Evolutionary conservation across 1,284 basidiomycete species (phyloP).

Genomic region (Apiotrichum montevideense): DNA sequence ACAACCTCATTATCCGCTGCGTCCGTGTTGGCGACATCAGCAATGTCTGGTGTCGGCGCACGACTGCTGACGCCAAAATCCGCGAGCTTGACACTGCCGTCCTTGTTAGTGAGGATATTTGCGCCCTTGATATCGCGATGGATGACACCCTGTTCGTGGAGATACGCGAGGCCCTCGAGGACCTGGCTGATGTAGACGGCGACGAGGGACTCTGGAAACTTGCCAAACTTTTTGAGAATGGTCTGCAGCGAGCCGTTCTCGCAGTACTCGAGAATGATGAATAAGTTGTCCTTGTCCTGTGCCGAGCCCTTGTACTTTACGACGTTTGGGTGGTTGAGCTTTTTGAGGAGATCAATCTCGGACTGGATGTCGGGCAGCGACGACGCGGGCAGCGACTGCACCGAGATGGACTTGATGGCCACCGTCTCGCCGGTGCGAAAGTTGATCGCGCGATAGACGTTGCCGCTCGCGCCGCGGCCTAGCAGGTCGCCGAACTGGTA

Average conservation of each 20-base stretch:
- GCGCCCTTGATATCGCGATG: conserved; percentile 98
- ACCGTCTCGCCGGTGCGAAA: conserved; percentile 95
- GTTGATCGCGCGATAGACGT: conserved; percentile 90
- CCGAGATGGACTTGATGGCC: conserved; percentile 88
- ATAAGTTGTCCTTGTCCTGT: conserved; percentile 86
- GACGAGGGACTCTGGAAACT: conserved; percentile 93
- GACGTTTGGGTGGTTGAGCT: conserved; percentile 86
- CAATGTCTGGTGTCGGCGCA: conserved; percentile 43
- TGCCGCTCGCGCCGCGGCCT: conserved; percentile 89
- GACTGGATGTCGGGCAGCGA: conserved; percentile 93
- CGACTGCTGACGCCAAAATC: conserved; percentile 81
- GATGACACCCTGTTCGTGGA: conserved; percentile 90
- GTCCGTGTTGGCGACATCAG: conserved; percentile 8
- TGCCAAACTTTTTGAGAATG: conserved; percentile 94
- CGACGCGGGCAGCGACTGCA: conserved; percentile 85
- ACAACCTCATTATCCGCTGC: conserved; percentile 74
- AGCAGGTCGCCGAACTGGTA: conserved; percentile 92
- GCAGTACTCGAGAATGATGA: conserved; percentile 94
- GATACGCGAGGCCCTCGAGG: conserved; percentile 83
- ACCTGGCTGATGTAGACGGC: conserved; percentile 91
- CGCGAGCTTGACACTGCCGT: conserved; percentile 90
- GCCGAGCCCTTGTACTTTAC: conserved; percentile 97
- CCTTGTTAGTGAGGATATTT: conserved; percentile 96
- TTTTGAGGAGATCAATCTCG: conserved; percentile 96
- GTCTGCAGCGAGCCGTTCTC: conserved; percentile 95